Base-by-base conservation (phyloP, 2,329 filamentous ascomycete species). In the Cytospora chrysosperma region DNA sequence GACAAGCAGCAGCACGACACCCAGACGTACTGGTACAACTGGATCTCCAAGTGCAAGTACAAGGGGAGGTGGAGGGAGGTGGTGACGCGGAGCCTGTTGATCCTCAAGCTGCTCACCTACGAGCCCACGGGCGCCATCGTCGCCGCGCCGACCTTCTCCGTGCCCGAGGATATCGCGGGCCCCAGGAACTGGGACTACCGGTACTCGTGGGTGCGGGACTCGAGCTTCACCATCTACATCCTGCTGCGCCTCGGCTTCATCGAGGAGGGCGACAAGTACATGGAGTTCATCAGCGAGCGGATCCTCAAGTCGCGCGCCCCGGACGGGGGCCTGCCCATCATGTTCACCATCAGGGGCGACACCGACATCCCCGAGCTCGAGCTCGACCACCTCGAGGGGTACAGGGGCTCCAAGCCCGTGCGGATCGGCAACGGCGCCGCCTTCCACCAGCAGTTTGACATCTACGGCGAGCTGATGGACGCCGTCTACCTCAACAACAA, bases 41-140 rank as follows among this genome's bases (percentile, higher is more conserved):
- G 89, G 86, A 89, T 92, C 60, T 81, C 82, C 7, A 85, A 88
- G 72, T 88, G 85, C 73, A 86, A 82, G 67, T 93, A 92, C 73
- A 86, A 85, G 64, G 90, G 90, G 6, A 83, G 86, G 37, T 93
- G 89, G 84, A 81, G 88, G 59, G 89, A 92, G 73, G 86, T 90
- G 3, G 88, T 93, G 7, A 80, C 82, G 28, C 81, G 90, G 61
- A 92, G 89, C 70, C 76, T 93, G 57, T 84, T 93, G 79, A 86
- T 92, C 59, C 75, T 93, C 52, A 93, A 93, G 74, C 81, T 93
- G 75, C 79, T 93, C 69, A 92, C 89, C 0, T 93, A 88, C 69
- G 90, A 93, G 70, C 90, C 89, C 0, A 93, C 89, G 0, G 90
- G 90, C 2, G 90, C 90, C 10, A 92, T 93, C 57, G 82, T 92